phyloP scores from a whole-genome alignment of 371 early-diverging fungal genomes.

The Syncephalastrum contaminatum region DNA sequence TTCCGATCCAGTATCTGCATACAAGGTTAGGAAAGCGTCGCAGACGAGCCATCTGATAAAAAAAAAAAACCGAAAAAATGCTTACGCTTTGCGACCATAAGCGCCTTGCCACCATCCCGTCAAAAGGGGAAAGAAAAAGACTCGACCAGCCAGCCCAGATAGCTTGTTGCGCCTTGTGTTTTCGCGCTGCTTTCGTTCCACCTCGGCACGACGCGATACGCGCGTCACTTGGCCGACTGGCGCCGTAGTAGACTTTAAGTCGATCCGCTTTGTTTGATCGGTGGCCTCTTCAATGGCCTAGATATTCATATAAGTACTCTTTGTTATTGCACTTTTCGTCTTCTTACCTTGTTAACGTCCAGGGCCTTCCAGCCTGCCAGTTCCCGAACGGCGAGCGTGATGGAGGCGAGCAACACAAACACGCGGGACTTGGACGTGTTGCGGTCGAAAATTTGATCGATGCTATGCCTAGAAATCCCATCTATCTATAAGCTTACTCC shows the following conservation, averaged over 20 bases:
- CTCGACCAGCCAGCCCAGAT: conserved; percentile 34
- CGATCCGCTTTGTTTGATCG: no score
- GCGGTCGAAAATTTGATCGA: conserved; percentile 41
- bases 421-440: conserved; percentile 32
- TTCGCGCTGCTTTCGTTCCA: conserved; percentile 19
- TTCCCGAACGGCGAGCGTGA: conserved; percentile 38
- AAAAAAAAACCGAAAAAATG: no score
- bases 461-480: conserved; percentile 20
- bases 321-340: neutral
- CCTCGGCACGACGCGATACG: conserved; percentile 35
- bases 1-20: conserved; percentile 35
- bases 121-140: conserved; percentile 47
- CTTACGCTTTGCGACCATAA: conserved; percentile 34
- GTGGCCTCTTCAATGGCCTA: conserved; percentile 6
- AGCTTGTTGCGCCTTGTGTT: conserved; percentile 25
- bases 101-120: conserved; percentile 55
- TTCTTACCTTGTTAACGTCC: conserved; percentile 2
- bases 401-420: conserved; percentile 26
- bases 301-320: neutral
- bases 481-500: neutral
- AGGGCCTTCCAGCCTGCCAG: conserved; percentile 30
- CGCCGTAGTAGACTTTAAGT: neutral
- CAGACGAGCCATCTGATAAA: no score
- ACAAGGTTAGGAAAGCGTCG: conserved; percentile 5
- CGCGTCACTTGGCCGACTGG: conserved; percentile 25